Evolutionary conservation across 768 basidiomycete genomes (phyloP).

Genomic region (Lactarius akahatsu): DNA sequence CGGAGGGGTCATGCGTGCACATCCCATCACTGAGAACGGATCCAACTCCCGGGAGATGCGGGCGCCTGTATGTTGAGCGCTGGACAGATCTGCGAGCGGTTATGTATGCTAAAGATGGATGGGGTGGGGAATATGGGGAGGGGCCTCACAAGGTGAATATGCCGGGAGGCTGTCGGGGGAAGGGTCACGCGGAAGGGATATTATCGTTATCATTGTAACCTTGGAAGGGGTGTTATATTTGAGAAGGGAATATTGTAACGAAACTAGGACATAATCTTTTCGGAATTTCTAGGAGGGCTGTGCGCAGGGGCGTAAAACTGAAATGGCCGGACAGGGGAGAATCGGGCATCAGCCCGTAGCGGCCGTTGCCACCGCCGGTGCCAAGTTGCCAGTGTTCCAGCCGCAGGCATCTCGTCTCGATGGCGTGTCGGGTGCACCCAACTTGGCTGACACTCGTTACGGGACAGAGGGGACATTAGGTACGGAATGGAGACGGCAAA

Average conservation of each 20-base stretch:
- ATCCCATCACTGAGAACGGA: neutral
- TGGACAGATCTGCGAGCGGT: neutral
- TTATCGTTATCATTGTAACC: neutral
- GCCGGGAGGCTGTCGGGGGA: conserved; percentile 16
- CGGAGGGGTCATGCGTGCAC: neutral
- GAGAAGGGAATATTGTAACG: neutral
- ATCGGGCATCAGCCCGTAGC: neutral
- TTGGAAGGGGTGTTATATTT: neutral
- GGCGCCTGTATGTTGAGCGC: conserved; percentile 15
- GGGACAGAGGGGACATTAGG: neutral
- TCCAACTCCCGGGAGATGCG: neutral
- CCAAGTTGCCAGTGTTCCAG: neutral
- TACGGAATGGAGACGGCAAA: neutral
- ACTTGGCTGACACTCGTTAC: neutral
- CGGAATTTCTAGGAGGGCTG: conserved; percentile 18
- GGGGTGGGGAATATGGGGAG: neutral
- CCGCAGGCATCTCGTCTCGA: neutral
- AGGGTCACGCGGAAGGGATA: neutral
- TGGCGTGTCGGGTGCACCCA: neutral
- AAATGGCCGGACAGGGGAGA: neutral
- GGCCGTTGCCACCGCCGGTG: neutral
- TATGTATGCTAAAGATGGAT: neutral
- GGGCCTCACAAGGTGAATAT: conserved; percentile 13
- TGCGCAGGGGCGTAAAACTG: neutral
- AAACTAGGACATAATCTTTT: conserved; percentile 3